Evolutionary conservation across 208 protist species (phyloP).

Genomic region (Leishmania turanica): DNA sequence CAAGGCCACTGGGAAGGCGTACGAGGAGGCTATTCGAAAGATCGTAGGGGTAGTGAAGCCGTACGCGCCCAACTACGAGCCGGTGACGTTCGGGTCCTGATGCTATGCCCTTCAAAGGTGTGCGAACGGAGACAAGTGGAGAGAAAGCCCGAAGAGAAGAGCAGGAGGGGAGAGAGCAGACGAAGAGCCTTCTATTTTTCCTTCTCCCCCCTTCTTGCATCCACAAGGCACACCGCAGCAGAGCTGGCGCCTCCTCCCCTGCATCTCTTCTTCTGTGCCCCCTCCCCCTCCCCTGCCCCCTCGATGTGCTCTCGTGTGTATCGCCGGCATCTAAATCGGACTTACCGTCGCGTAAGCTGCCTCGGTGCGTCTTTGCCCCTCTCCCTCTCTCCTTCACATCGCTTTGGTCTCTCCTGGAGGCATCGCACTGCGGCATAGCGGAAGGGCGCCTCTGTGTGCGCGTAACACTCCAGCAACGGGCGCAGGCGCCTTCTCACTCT

Average conservation of each 20-base stretch:
- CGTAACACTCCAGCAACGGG: not conserved
- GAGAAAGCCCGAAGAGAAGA: not conserved
- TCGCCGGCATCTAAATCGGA: not conserved
- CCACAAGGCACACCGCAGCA: not conserved
- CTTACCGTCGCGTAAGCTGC: not conserved
- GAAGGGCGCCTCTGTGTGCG: not conserved
- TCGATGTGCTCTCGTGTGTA: not conserved
- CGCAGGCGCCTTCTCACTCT: not conserved
- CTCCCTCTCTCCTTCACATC: not conserved
- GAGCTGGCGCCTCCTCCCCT: not conserved
- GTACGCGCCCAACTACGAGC: constrained; percentile 73
- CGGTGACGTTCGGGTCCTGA: constrained; percentile 40
- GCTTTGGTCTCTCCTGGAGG: not conserved
- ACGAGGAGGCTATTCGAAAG: constrained; percentile 56
- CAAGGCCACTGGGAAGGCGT: constrained; percentile 45
- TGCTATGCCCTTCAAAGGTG: not conserved
- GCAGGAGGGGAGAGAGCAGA: not conserved
- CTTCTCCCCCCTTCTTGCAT: not conserved
- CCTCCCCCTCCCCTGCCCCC: not conserved
- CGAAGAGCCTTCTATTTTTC: not conserved
- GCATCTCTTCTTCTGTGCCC: not conserved
- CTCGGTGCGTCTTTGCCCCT: not conserved
- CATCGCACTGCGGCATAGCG: not conserved
- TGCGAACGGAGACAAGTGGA: not conserved
- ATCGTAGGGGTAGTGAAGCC: constrained; percentile 66